Conservation (phyloP, 2,329 filamentous ascomycete species). For the Alternaria rosae region DNA sequence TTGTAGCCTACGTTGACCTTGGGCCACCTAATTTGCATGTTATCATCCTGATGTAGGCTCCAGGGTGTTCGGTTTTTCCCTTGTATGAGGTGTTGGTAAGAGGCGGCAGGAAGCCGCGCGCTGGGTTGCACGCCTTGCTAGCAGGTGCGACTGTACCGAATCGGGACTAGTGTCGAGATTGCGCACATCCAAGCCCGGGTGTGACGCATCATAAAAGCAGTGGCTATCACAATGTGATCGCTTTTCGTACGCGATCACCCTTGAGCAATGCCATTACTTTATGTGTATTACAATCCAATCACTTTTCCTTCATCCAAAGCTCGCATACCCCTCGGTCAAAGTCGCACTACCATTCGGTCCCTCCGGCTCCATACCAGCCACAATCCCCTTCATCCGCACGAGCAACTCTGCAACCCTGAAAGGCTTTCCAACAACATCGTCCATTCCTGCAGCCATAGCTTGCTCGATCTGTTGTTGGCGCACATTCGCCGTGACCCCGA, state of each 20-base stretch:
- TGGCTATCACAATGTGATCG: no score
- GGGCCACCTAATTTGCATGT: no score
- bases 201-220: no score
- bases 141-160: not conserved
- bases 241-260: no score
- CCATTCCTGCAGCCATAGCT: conserved; percentile 45
- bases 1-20: no score
- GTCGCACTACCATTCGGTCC: not conserved
- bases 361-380: conserved; percentile 4
- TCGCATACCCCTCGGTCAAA: not conserved
- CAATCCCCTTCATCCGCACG: conserved; percentile 26
- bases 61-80: no score
- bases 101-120: not conserved
- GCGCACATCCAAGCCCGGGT: no score
- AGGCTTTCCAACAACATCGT: conserved; percentile 76
- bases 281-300: not conserved
- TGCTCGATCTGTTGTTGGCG: conserved; percentile 39
- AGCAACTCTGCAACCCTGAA: conserved; percentile 57
- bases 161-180: not conserved
- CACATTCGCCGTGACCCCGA: conserved; percentile 48
- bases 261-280: no score
- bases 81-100: not conserved
- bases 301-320: not conserved
- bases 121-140: no score
- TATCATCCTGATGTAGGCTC: no score